Conservation (phyloP, 1,284 basidiomycete species). For the Inonotus hispidus region DNA sequence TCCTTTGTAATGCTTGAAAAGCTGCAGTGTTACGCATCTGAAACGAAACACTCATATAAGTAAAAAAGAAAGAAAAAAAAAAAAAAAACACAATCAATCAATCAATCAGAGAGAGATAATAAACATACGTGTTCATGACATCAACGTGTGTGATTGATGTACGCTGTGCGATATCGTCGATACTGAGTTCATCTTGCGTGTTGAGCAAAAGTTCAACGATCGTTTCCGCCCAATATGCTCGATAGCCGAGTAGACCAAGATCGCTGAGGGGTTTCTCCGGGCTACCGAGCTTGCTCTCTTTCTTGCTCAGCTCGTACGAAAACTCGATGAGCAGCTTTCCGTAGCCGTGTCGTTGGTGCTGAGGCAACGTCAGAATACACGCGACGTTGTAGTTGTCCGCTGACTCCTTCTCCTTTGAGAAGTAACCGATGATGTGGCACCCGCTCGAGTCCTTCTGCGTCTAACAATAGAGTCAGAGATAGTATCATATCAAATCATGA, state of each 20-base stretch:
- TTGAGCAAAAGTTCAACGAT: conserved; percentile 89
- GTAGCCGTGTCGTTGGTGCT: conserved; percentile 95
- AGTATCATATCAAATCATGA: conserved; percentile 12
- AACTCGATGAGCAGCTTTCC: conserved; percentile 97
- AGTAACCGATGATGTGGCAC: conserved; percentile 96
- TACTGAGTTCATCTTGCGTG: conserved; percentile 74
- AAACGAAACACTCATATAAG: no score
- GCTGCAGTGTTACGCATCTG: conserved; percentile 89
- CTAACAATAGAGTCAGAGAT: conserved; percentile 33
- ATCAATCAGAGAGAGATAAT: conserved; percentile 9
- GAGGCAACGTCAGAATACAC: conserved; percentile 96
- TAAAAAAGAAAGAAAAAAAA: no score
- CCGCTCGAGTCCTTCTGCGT: conserved; percentile 85
- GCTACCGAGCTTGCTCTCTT: conserved; percentile 91
- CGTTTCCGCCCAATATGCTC: conserved; percentile 97
- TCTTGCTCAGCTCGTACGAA: conserved; percentile 96
- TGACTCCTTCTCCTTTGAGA: conserved; percentile 98
- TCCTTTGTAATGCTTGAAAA: conserved; percentile 96
- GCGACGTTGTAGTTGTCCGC: conserved; percentile 99
- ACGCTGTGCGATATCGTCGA: conserved; percentile 96
- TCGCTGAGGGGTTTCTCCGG: conserved; percentile 98
- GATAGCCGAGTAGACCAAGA: conserved; percentile 88
- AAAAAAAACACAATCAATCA: no score
- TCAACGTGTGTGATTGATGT: conserved; percentile 97
- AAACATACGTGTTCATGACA: conserved; percentile 93